Base-by-base conservation (phyloP, 2,329 filamentous ascomycete genomes). In the Aspergillus quadricinctus region DNA sequence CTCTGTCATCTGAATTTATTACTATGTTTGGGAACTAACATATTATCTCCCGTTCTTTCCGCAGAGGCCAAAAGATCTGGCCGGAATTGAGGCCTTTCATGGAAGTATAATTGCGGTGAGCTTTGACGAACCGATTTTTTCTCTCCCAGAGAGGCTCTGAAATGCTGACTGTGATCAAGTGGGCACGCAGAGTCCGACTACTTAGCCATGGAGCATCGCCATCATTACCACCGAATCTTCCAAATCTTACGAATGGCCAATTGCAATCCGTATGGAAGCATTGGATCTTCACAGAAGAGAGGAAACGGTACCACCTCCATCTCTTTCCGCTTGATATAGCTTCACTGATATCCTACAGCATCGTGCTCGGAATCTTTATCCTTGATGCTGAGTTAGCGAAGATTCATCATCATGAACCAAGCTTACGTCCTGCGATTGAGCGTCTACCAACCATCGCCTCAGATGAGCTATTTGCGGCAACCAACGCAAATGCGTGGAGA, bases 61-160 rank as follows among this genome's bases (percentile, higher is more conserved):
- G 19, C 31, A 61, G 57, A 62, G 63, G 41, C 61, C 60, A 11
- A 66, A 60, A 50, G 62, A 70, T 40, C n/a, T 40, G 17, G 21
- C 28, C 4, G 52, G 52, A 14, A 49, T 53, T 1, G 52, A 53
- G 14, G 23, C 49, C 2, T 53, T 53, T 40, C 52, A 53, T 17
- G 52, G 41, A 17, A 19, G 17, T 19, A 45, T 49, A 11, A 52
- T 50, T 40, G 55, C 58, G 9, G 58, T 62, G 31, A 58, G 59
- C 17, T 55, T 19, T 55, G 19, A 43, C 50, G 19, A 45, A 2
- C 4, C 5, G 25, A 23, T 23, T 3, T 4, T 27, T 27, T 27
- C 1, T 5, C 25, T 2, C 3, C 25, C 3, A 27, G 25, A 27
- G 25, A 27, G 25, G 25, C 25, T 27, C 4, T 2, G 4, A 5